Evolutionary conservation across 371 early-diverging fungal genomes (phyloP), one percentile per base, ranked within the genome.

Genomic region (Lichtheimia corymbifera): DNA sequence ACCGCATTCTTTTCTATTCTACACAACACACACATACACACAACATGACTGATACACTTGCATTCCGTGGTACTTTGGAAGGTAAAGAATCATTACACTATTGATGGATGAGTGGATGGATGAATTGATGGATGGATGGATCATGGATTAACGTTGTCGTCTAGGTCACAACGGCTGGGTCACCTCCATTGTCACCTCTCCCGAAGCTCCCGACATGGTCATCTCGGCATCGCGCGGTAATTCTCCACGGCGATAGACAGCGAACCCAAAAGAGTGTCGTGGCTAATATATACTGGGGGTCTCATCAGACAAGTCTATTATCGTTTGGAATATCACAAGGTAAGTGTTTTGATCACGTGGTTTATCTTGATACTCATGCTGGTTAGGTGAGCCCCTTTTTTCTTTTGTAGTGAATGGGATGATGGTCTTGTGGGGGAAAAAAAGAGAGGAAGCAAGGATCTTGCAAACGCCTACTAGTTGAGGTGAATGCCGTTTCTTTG

Each of bases 271-370:
- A 35, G 35, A 35, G 11, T 9, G 35, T 35, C 35, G 5, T 35
- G 35, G 35, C 35, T 35, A 35, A 35, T 35, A 11, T 35, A 11
- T 9, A 14, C 27, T 41, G 50, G 11, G 4, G 18, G 18, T 15
- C 13, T 28, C 57, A 17, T 22, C 68, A 90, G 94, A 96, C 88
- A 97, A 95, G 92, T 86, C 94, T 70, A 84, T 97, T 79, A 91
- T 97, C 68, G 95, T 97, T 77, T 97, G 97, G 97, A 80, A 89
- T 76, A 83, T 97, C 76, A 91, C 90, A 74, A 92, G 77, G 74
- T 78, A 65, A 53, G 35, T 35, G 5, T 5, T 9, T 53, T 58
- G 35, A n/a, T 50, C 2, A 35, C 28, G 47, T 47, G 47, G 0
- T 17, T 12, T 4, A 20, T 17, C n/a, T n/a, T n/a, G n/a, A n/a